These are phyloP conservation scores for Fomitiporia mediterranea DNA, from an alignment of 1,284 basidiomycete genomes.

Conservation along the genomic window DNA sequence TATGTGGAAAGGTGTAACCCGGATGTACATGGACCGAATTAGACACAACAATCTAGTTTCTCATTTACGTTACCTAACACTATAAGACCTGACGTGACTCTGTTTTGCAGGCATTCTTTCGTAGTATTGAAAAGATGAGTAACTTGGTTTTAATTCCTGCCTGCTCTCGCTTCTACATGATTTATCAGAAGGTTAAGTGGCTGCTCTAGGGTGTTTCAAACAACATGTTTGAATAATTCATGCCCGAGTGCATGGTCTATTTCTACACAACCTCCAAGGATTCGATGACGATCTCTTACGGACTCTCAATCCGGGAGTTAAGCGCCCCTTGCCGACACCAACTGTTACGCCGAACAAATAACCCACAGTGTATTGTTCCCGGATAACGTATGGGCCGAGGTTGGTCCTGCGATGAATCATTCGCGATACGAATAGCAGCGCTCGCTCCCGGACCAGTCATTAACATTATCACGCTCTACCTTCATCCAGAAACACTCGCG, in stretches of 20 bases:
- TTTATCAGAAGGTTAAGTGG: constrained; percentile 62
- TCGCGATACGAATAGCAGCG: constrained; percentile 61
- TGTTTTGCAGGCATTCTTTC: too few species aligned
- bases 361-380: constrained; percentile 47
- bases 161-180: constrained; percentile 51
- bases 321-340: too few species aligned
- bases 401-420: constrained; percentile 77
- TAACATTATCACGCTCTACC: constrained; percentile 73
- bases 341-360: constrained; percentile 28
- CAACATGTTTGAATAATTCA: constrained; percentile 56
- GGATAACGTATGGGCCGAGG: constrained; percentile 73
- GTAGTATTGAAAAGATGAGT: too few species aligned
- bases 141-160: too few species aligned
- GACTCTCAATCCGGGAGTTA: too few species aligned
- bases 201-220: constrained; percentile 71
- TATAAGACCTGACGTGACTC: too few species aligned
- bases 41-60: too few species aligned
- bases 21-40: too few species aligned
- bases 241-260: constrained; percentile 79
- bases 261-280: constrained; percentile 70
- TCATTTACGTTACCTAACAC: too few species aligned
- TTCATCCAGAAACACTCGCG: constrained; percentile 65
- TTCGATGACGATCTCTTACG: constrained; percentile 61
- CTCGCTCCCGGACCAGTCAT: constrained; percentile 53
- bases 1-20: too few species aligned